Percentiles rank a stretch among this genome's conserved stretches.
These are phyloP conservation scores for Ophiostoma piceae DNA, from an alignment of 2,329 filamentous ascomycete species.

Conservation along the genomic window DNA sequence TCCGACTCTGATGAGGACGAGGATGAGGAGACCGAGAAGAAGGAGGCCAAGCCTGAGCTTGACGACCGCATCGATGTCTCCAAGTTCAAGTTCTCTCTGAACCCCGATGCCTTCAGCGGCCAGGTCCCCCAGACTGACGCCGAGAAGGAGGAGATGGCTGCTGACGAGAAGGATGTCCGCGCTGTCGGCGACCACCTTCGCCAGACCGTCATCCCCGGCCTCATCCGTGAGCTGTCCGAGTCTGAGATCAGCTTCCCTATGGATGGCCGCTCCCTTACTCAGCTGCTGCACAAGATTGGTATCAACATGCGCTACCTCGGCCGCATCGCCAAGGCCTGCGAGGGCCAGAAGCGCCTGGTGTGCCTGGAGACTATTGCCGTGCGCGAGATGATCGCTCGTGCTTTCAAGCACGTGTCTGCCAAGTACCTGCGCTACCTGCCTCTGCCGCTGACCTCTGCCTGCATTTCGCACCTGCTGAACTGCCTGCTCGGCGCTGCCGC, in stretches of 20 bases:
- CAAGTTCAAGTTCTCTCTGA: slow-evolving; percentile 80
- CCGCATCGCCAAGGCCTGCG: slow-evolving; percentile 66
- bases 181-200: slow-evolving; percentile 75
- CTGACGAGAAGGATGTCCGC: slow-evolving; percentile 84
- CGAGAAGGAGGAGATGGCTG: slow-evolving; percentile 75
- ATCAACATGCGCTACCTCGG: slow-evolving; percentile 97
- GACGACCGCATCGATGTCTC: slow-evolving; percentile 76
- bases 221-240: slow-evolving; percentile 81
- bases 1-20: slow-evolving; percentile 12
- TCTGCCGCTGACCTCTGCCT: slow-evolving; percentile 70
- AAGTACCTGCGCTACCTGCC: slow-evolving; percentile 75
- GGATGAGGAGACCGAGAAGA: slow-evolving; percentile 44
- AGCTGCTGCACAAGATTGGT: slow-evolving; percentile 89
- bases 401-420: slow-evolving; percentile 88
- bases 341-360: slow-evolving; percentile 61
- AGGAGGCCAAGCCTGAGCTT: slow-evolving; percentile 30
- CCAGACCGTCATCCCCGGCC: slow-evolving; percentile 71
- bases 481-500: slow-evolving; percentile 75
- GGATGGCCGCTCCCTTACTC: slow-evolving; percentile 89
- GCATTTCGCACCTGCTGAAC: slow-evolving; percentile 83
- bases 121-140: slow-evolving; percentile 84
- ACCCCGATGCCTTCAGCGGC: slow-evolving; percentile 92
- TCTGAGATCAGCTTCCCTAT: slow-evolving; percentile 96
- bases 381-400: slow-evolving; percentile 92
- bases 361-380: slow-evolving; percentile 71